phyloP scores from a whole-genome alignment of 2,329 filamentous ascomycete species.

The Simplicillium sp. region DNA sequence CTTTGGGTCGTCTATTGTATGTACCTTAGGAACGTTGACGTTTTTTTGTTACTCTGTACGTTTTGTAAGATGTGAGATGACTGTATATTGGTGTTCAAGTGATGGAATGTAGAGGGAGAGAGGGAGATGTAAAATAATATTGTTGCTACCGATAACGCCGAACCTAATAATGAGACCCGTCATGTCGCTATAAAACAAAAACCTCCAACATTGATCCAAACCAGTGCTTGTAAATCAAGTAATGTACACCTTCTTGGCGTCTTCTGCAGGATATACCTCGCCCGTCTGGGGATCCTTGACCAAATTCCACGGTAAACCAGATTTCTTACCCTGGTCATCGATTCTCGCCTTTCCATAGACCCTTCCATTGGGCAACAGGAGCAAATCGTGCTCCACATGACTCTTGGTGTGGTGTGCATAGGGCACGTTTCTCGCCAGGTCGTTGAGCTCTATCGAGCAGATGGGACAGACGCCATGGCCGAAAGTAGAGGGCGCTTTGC shows the following conservation, averaged over 20 bases:
- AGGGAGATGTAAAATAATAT: no score
- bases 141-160: no score
- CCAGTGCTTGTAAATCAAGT: constrained; percentile 38
- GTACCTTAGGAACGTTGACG: no score
- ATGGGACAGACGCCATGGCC: constrained; percentile 83
- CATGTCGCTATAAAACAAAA: no score
- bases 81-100: no score
- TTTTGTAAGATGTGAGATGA: no score
- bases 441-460: constrained; percentile 90
- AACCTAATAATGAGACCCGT: no score
- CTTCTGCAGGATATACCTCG: constrained; percentile 50
- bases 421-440: constrained; percentile 77
- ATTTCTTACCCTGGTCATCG: constrained; percentile 68
- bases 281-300: constrained; percentile 75
- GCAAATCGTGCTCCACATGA: constrained; percentile 77
- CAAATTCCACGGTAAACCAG: constrained; percentile 55
- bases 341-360: constrained; percentile 74
- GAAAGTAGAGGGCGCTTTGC: constrained; percentile 28
- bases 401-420: constrained; percentile 95
- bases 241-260: constrained; percentile 84
- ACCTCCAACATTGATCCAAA: no score
- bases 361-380: constrained; percentile 78
- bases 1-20: not conserved
- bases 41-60: no score
- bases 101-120: no score